Evolutionary conservation across 2,329 filamentous ascomycete genomes (phyloP), one percentile per base, ranked within the genome.

Genomic region (Cercospora berteroae): DNA sequence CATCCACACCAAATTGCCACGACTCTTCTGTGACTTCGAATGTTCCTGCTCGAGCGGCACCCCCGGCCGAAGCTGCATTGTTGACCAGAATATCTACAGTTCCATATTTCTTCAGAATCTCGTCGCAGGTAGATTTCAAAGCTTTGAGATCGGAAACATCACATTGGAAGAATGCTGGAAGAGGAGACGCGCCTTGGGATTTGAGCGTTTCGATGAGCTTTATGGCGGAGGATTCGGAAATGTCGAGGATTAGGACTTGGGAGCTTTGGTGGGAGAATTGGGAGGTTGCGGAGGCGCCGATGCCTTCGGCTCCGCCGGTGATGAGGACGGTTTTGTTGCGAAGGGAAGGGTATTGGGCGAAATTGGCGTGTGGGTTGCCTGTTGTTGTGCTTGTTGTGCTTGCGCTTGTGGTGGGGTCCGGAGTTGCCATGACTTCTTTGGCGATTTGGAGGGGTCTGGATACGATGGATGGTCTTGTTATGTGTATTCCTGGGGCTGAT

Each of bases 21-120:
- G 89, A 86, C 64, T 89, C 90, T 48, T 90, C 88, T 1, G 81
- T 81, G 60, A 89, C 86, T 0, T 87, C 87, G 1, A 89, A 87
- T 0, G 87, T 82, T 20, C 84, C 78, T 0, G 87, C 88, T 1
- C 87, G 83, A 77, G 87, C 87, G 73, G 87, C 87, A 5, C 74
- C 71, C 73, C 88, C 88, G 2, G 83, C 81, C 0, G 81, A 80
- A 0, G 87, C 87, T 2, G 87, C 87, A 71, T 89, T 89, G 78
- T 89, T 89, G 69, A 89, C 80, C 12, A 88, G 79, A n/a, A 88
- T 81, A 70, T 89, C 85, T 25, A 89, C 79, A 13, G 79, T 78
- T 0, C 84, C 83, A 63, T 80, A 85, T 9, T 76, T 75, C 1
- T 77, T 73, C 1, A 86, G 62, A 0, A 83, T 79, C 13, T 79